A percentile compares a stretch with the other conserved stretches of the same genome.
Conservation (phyloP, 495 filamentous ascomycete genomes). For the Terfezia boudieri region DNA sequence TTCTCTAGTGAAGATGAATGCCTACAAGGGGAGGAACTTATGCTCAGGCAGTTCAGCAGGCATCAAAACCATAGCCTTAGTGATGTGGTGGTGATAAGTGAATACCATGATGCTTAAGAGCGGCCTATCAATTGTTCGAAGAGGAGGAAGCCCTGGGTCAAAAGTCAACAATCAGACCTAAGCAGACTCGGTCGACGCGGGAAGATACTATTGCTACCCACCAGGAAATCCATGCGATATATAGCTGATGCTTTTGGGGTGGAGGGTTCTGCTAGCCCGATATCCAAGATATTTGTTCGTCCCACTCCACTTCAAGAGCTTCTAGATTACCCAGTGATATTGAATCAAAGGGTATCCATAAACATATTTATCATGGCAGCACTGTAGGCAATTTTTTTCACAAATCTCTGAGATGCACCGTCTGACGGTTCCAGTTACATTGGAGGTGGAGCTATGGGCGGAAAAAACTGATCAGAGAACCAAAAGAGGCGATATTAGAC, state of each 20-base stretch:
- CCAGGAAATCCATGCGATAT: not conserved
- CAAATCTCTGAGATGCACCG: not conserved
- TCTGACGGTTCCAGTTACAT: slow-evolving; percentile 7
- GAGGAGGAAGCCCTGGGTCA: not conserved
- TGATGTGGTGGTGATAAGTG: not conserved
- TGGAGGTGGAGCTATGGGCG: slow-evolving; percentile 24
- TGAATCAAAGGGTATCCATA: slow-evolving; percentile 20
- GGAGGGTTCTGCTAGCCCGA: slow-evolving; percentile 3
- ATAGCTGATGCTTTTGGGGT: not conserved
- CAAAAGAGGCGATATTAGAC: slow-evolving; percentile 14
- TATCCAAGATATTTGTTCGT: slow-evolving; percentile 24
- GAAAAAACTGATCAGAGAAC: slow-evolving; percentile 20
- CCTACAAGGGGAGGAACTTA: not conserved
- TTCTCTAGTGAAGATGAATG: not conserved
- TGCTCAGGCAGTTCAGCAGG: not conserved
- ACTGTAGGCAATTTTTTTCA: slow-evolving; percentile 6
- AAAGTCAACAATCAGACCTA: not conserved
- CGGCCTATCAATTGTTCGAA: not conserved
- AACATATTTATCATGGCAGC: slow-evolving; percentile 20
- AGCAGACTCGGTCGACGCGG: not conserved
- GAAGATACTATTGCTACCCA: not conserved
- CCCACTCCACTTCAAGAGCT: slow-evolving; percentile 20
- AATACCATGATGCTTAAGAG: not conserved
- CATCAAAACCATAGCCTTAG: not conserved
- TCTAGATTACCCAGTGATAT: slow-evolving; percentile 20